A percentile compares a stretch with the other conserved stretches of the same genome.
Evolutionary conservation across 1,284 basidiomycete species (phyloP).

Genomic region (Marasmius fiardii): DNA sequence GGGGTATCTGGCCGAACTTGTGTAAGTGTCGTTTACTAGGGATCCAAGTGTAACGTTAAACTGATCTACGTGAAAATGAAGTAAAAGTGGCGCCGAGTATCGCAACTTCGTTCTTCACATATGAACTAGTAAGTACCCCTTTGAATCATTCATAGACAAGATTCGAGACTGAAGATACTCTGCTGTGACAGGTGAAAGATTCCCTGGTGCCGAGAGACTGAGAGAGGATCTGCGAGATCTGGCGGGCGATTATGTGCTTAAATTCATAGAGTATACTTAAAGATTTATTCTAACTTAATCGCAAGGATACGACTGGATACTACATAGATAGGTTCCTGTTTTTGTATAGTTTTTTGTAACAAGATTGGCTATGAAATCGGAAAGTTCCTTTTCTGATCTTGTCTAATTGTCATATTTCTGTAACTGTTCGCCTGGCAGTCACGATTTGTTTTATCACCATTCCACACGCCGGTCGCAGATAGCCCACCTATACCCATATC

Average conservation of each 20-base stretch:
- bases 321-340: no score
- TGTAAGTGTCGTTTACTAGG: constrained; percentile 50
- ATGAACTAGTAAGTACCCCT: constrained; percentile 61
- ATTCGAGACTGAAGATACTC: background rate
- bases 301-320: no score
- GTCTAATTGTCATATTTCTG: no score
- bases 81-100: constrained; percentile 92
- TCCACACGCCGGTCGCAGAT: background rate
- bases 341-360: no score
- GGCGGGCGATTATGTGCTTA: background rate
- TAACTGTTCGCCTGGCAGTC: no score
- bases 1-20: constrained; percentile 90
- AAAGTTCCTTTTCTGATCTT: no score
- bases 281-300: background rate
- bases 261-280: background rate
- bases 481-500: no score
- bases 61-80: constrained; percentile 27
- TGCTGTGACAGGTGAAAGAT: constrained; percentile 27
- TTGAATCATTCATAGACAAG: background rate
- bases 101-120: constrained; percentile 81
- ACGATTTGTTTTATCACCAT: no score
- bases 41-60: constrained; percentile 4
- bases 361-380: no score
- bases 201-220: constrained; percentile 18
- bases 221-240: background rate